Evolutionary conservation across 2,329 filamentous ascomycete species (phyloP).

Genomic region (Ilyonectria mors-panacis): DNA sequence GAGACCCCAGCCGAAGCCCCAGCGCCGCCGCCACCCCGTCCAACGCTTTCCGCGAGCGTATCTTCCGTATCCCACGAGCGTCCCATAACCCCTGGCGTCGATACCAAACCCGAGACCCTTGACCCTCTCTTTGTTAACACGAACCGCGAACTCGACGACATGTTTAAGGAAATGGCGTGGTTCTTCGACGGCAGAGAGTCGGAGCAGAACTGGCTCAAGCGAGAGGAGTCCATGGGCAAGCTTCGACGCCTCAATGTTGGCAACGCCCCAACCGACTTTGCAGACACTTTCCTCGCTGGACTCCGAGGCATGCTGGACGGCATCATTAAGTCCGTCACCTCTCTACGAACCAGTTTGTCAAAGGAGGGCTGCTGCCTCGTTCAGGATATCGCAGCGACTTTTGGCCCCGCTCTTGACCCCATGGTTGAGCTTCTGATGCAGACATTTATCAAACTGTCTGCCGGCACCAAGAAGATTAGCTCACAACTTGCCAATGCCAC

Average conservation of each 20-base stretch:
- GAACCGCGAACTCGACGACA: slow-evolving; percentile 88
- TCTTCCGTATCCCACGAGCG: slow-evolving; percentile 66
- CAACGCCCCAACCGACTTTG: slow-evolving; percentile 85
- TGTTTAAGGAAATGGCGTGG: slow-evolving; percentile 84
- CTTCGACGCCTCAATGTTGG: slow-evolving; percentile 85
- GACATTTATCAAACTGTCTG: slow-evolving; percentile 89
- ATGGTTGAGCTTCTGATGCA: slow-evolving; percentile 94
- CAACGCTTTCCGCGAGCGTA: slow-evolving; percentile 65
- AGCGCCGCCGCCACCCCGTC: slow-evolving; percentile 57
- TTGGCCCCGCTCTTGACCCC: slow-evolving; percentile 85
- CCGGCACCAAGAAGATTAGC: slow-evolving; percentile 91
- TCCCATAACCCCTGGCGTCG: slow-evolving; percentile 73
- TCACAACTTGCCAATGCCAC: slow-evolving; percentile 86
- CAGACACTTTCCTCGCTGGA: slow-evolving; percentile 76
- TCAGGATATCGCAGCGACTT: slow-evolving; percentile 84
- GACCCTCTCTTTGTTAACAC: slow-evolving; percentile 90
- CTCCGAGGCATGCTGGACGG: slow-evolving; percentile 86
- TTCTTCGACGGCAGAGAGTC: slow-evolving; percentile 91
- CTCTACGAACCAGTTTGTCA: slow-evolving; percentile 89
- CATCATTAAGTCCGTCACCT: slow-evolving; percentile 87
- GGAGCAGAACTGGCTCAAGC: slow-evolving; percentile 90
- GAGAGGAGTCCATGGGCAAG: slow-evolving; percentile 85
- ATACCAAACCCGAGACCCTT: slow-evolving; percentile 76
- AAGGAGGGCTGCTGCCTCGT: slow-evolving; percentile 88
- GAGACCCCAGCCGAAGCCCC: slow-evolving; percentile 58